Evolutionary conservation across 441 rosid genomes (phyloP), one percentile per base, ranked within the genome.

Genomic region (Erodium trifolium): DNA sequence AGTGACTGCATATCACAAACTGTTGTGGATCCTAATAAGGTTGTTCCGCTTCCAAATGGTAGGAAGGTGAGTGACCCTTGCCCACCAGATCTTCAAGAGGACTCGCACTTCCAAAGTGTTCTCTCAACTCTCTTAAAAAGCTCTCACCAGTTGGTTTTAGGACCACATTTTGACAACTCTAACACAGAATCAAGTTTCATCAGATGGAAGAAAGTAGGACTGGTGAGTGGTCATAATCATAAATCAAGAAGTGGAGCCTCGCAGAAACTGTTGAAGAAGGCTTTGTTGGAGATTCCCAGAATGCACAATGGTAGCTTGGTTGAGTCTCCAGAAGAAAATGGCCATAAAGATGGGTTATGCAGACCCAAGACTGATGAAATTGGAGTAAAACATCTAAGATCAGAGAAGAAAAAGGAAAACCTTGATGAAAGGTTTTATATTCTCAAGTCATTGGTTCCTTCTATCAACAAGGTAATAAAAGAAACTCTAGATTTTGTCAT

Each of bases 1-100:
- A 94, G 93, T 69, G 97, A 87, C 62, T 81, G 86, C 67, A 81
- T 91, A 73, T 92, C 96, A 23, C 93, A 92, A 72, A 82, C 91
- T 55, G 29, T 87, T 60, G 81, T 74, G 39, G 87, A 88, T 17
- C 85, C 87, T 23, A 68, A 66, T 0, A 87, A 82, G 23, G 75
- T 39, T 59, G 72, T 67, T 64, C 70, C 85, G 71, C 39, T 76
- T 84, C 55, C 76, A 2, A 77, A 78, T 35, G 76, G 75, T 17
- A 81, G 71, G 68, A 73, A 62, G 70, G 71, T 67, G 68, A 63
- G 69, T 9, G 72, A 72, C 47, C 75, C 78, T 7, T 68, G 73
- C 55, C 67, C 77, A 71, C 86, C 78, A 72, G 86, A 82, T 27
- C 73, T 78, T 73, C 79, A 78, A 77, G 82, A 78, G 53, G 92